Evolutionary conservation across 306 rosid species (phyloP).

Genomic region (Elaeagnus macrophylla): DNA sequence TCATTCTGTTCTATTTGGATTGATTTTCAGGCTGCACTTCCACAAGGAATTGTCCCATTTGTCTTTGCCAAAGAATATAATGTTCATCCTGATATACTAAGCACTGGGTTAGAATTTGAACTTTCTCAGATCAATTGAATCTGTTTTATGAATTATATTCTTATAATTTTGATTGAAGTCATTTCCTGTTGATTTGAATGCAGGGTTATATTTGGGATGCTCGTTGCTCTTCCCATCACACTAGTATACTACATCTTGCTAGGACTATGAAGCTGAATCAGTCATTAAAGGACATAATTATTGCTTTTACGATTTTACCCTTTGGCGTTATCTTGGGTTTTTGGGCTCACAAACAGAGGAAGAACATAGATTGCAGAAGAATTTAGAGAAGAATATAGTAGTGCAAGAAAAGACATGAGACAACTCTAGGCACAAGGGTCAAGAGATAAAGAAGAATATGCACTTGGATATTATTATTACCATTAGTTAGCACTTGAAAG

Average conservation of each 20-base stretch:
- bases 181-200: constrained; percentile 1
- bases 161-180: background rate
- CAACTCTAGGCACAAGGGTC: too few relatives aligned
- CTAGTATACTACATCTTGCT: constrained; percentile 68
- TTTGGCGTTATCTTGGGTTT: too few relatives aligned
- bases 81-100: constrained; percentile 77
- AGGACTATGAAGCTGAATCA: constrained; percentile 46
- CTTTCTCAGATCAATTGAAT: background rate
- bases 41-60: constrained; percentile 86
- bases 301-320: too few relatives aligned
- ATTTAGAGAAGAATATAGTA: too few relatives aligned
- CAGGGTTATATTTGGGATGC: constrained; percentile 85
- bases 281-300: background rate
- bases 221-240: constrained; percentile 72
- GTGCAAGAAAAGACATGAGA: too few relatives aligned
- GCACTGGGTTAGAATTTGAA: constrained; percentile 58
- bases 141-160: background rate
- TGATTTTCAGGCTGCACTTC: constrained; percentile 64
- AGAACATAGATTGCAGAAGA: too few relatives aligned
- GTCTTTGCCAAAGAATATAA: constrained; percentile 89
- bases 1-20: background rate
- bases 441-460: too few relatives aligned
- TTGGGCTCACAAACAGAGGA: too few relatives aligned
- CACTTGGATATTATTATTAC: too few relatives aligned
- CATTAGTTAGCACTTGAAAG: too few relatives aligned